Evolutionary conservation across 768 basidiomycete species (phyloP), one percentile per base, ranked within the genome.

Genomic region (Pisolithus albus): DNA sequence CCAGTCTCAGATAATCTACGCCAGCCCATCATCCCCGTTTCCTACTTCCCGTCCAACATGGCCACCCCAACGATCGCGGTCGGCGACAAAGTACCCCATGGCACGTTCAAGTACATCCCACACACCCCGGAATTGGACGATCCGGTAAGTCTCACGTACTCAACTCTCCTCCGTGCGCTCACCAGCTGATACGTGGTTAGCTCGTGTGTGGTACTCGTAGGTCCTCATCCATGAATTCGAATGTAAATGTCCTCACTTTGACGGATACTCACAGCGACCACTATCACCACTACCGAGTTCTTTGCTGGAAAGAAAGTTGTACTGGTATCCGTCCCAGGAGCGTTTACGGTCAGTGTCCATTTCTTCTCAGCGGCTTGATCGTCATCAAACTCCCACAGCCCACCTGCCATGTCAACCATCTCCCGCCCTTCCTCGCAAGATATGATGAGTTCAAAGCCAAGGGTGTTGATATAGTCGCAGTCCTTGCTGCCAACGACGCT

Each of bases 231-330:
- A 42, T 19, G 9, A n/a, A 7, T 9, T 13, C 46, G 13, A 7
- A 7, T 23, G 26, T 39, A 26, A 18, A 15, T 37, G 19, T 16
- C 50, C 50, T 52, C 49, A 52, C 44, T 34, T 36, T 43, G 15
- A 40, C 49, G 34, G 51, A 50, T 23, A 34, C 48, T 28, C 50
- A n/a, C 62, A 86, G 85, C 82, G 36, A 65, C 69, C 42, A 71
- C 71, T 38, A 68, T 88, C 55, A 70, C 67, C 37, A 86, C 80
- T 24, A 18, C 24, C 9, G 72, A 81, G 52, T 74, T 78, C 44
- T 74, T 78, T 42, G 84, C 83, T 66, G 83, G 82, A 61, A 91
- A 91, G 74, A 87, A 85, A 64, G 85, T 91, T 47, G 84, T 90
- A 36, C 61, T 90, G 48, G 76, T 91, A 64, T 73, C 85, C 51